These are phyloP conservation scores for Candida sojae DNA, from an alignment of 1,139 yeast species.

Conservation along the genomic window DNA sequence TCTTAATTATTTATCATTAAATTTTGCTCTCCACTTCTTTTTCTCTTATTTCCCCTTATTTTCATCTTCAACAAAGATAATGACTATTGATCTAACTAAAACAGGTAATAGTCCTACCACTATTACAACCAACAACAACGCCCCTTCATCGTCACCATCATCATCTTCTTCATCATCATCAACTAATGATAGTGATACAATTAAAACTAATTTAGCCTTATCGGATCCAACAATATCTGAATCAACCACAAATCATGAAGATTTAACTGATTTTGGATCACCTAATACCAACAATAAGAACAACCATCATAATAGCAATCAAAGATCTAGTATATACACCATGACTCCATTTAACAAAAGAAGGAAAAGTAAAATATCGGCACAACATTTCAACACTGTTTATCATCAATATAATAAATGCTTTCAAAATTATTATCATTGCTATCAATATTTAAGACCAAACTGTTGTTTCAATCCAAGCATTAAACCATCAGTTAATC, in stretches of 20 bases:
- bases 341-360: background rate
- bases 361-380: constrained; percentile 3
- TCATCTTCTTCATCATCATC: background rate
- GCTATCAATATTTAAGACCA: constrained; percentile 39
- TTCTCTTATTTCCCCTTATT: background rate
- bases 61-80: background rate
- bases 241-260: background rate
- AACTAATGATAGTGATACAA: background rate
- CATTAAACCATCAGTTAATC: constrained; percentile 47
- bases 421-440: constrained; percentile 49
- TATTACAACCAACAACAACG: background rate
- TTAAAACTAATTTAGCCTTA: background rate
- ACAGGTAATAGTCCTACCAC: background rate
- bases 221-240: background rate
- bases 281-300: background rate
- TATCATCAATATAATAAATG: constrained; percentile 31
- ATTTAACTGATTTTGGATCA: background rate
- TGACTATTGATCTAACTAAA: constrained; percentile 3
- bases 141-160: background rate
- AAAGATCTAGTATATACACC: background rate
- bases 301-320: too few species aligned
- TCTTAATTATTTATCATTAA: background rate
- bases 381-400: constrained; percentile 3
- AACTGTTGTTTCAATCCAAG: constrained; percentile 37
- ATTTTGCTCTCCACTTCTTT: background rate